Base-by-base conservation (phyloP, 2,329 filamentous ascomycete species). In the Nemania sp. region DNA sequence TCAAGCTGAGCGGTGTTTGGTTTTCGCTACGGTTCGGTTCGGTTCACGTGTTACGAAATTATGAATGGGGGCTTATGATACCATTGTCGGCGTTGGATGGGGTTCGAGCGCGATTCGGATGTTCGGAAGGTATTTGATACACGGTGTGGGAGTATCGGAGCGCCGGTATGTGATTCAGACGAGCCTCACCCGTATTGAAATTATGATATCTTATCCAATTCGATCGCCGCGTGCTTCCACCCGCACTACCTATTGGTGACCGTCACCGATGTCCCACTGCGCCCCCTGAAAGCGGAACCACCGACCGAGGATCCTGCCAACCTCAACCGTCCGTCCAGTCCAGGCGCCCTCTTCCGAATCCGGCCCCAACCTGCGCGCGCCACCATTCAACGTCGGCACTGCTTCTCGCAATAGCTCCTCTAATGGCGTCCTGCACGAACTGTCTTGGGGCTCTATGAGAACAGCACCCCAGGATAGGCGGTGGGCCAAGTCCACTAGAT, bases 311-410 rank as follows among this genome's bases (percentile, higher is more conserved):
- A 91, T 79, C 62, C 78, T 79, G 53, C 78, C 79, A 10, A 89
- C 75, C 54, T 84, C 78, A 1, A 90, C 81, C 12, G 80, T 85
- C 63, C 83, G 80, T 10, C 85, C 86, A 52, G 78, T 81, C 84
- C 83, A 88, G 4, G 75, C 76, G 3, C 78, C 80, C 54, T 84
- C 83, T 25, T 83, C 79, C 57, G 75, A 73, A 49, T 76, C 73
- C 25, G 73, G 68, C 6, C 74, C 74, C 21, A 74, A 72, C 25
- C 78, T 79, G 58, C 78, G 80, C 39, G 77, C 72, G 29, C 81
- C 82, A 5, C 83, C 84, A 65, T 82, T 88, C 54, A 92, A 74
- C 43, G 92, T 74, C 9, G 89, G 88, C 6, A 90, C 75, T 55
- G 79, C 73, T 63, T 86, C 81, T 37, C 77, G 74, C 72, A 81